Percentiles rank a stretch among this genome's conserved stretches.
These are phyloP conservation scores for Pestalotiopsis fici DNA, from an alignment of 2,329 filamentous ascomycete genomes.

Conservation along the genomic window DNA sequence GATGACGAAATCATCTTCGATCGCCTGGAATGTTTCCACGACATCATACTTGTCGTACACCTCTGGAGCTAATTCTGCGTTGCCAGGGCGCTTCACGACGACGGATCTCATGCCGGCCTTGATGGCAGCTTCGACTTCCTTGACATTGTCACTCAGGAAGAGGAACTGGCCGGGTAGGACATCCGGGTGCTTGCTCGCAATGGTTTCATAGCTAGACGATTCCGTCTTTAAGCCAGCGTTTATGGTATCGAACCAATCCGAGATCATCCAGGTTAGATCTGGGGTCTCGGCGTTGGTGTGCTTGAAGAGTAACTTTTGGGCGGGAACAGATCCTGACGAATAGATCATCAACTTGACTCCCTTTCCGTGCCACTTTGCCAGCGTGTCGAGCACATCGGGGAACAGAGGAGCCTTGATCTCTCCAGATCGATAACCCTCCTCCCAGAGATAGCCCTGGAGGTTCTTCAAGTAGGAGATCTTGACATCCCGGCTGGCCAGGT, in stretches of 20 bases:
- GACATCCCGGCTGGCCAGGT: slow-evolving; percentile 71
- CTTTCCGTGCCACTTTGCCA: slow-evolving; percentile 58
- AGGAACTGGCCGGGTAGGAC: slow-evolving; percentile 58
- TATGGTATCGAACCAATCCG: slow-evolving; percentile 76
- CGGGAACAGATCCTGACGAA: slow-evolving; percentile 77
- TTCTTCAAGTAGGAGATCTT: slow-evolving; percentile 78
- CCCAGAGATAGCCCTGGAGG: slow-evolving; percentile 79
- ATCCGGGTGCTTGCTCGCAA: slow-evolving; percentile 51
- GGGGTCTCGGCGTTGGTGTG: slow-evolving; percentile 60
- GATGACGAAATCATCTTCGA: slow-evolving; percentile 21
- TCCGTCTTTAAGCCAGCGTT: slow-evolving; percentile 78
- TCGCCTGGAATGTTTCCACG: slow-evolving; percentile 28
- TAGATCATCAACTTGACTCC: slow-evolving; percentile 72
- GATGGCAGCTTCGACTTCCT: slow-evolving; percentile 65
- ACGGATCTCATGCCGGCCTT: slow-evolving; percentile 64
- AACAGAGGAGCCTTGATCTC: slow-evolving; percentile 74
- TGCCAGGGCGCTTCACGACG: slow-evolving; percentile 69
- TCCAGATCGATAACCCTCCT: slow-evolving; percentile 70
- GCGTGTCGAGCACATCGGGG: slow-evolving; percentile 67
- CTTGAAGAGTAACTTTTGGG: slow-evolving; percentile 78
- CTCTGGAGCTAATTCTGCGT: slow-evolving; percentile 59
- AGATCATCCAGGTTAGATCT: slow-evolving; percentile 61
- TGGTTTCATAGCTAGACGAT: slow-evolving; percentile 65
- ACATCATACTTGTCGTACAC: slow-evolving; percentile 36
- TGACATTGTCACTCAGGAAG: slow-evolving; percentile 82